Base-by-base conservation (phyloP, 495 filamentous ascomycete species). In the Penicillium angulare region DNA sequence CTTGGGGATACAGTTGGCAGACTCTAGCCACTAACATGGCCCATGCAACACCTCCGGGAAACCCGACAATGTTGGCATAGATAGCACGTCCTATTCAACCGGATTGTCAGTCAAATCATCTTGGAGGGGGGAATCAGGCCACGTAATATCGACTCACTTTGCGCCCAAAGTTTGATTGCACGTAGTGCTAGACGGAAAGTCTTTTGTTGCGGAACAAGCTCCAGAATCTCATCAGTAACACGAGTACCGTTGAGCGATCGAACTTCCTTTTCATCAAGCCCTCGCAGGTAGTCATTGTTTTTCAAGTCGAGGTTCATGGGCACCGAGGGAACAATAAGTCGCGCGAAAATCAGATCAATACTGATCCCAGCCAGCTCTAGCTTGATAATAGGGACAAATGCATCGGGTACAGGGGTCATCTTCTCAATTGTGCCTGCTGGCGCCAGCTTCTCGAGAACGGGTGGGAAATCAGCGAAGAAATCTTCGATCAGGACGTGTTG, bases 21-120 rank as follows among this genome's bases (percentile, higher is more conserved):
- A 97, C 89, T 50, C 93, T 78, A 18, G 93, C 93, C 16, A 97
- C 91, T 58, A 97, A 75, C 86, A 98, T 96, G 23, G 92, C 93
- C 89, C 92, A 98, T 16, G 93, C 93, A 41, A 98, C 90, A 71
- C 93, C 93, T 50, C 93, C 93, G 8, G 93, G 95, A 56, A 91
- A 98, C 13, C 93, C 93, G 49, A 96, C 89, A 52, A 98, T 88
- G 59, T 96, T 96, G 43, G 90, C 87, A 64, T 97, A 97, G 15
- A 97, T 88, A 9, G 89, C 93, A 47, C 91, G 86, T 12, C 75
- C 82, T 86, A 29, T 23, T n/a, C n/a, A 29, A 7, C 10, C 12
- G n/a, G 29, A 29, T 16, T 24, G 23, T 29, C 12, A 3, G n/a
- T 50, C 20, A 50, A 27, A 3, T 40, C 18, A 5, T 7, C 13